Percentiles rank a stretch among this genome's conserved stretches.
Evolutionary conservation across 176 grass and related monocot species (phyloP).

Genomic region (Bonia amplexicaulis): DNA sequence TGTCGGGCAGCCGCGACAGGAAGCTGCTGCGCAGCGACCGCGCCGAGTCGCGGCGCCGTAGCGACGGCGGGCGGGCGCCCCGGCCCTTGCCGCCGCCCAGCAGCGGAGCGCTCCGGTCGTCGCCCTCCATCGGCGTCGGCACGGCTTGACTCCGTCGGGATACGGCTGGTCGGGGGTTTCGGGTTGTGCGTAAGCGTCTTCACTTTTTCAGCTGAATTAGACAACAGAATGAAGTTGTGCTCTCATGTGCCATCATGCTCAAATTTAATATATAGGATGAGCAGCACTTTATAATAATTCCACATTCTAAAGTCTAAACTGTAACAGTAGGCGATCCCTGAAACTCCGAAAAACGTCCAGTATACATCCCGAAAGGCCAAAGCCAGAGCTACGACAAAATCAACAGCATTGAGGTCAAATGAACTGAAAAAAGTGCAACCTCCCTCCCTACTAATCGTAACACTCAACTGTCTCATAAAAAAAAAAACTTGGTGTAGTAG

Average conservation of each 20-base stretch:
- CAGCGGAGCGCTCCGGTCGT: conserved; percentile 51
- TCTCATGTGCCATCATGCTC: too few species aligned
- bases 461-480: background rate
- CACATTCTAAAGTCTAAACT: too few species aligned
- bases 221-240: too few species aligned
- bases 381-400: too few species aligned
- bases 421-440: background rate
- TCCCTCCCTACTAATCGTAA: background rate
- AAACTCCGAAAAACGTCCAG: too few species aligned
- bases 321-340: too few species aligned
- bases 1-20: conserved; percentile 68
- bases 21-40: conserved; percentile 67
- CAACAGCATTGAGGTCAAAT: background rate
- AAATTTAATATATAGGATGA: too few species aligned
- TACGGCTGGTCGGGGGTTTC: background rate
- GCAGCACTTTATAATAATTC: too few species aligned
- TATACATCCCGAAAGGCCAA: too few species aligned
- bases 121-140: conserved; percentile 24
- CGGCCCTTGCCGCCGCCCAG: conserved; percentile 22
- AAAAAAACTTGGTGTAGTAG: too few species aligned
- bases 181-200: background rate
- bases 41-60: conserved; percentile 53
- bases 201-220: background rate
- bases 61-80: background rate
- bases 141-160: background rate